These are phyloP conservation scores for Bombardia bombarda DNA, from an alignment of 495 filamentous ascomycete species.

Conservation along the genomic window DNA sequence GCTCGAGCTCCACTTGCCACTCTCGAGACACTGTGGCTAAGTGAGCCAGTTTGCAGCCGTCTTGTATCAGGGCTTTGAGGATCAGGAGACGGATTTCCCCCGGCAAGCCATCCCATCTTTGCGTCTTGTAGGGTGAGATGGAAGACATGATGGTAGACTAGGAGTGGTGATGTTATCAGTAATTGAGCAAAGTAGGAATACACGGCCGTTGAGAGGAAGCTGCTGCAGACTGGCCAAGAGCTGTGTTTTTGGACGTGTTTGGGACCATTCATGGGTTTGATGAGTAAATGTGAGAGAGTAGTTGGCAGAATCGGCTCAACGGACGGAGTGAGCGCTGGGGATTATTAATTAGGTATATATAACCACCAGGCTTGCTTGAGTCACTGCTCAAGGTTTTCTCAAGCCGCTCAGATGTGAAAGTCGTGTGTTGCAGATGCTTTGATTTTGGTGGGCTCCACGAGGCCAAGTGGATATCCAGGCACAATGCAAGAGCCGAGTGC, in stretches of 20 bases:
- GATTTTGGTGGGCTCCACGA: no score
- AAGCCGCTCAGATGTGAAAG: constrained; percentile 1
- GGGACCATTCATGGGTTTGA: constrained; percentile 2
- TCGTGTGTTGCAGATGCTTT: no score
- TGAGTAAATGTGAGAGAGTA: constrained; percentile 5
- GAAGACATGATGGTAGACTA: constrained; percentile 11
- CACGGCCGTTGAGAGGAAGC: constrained; percentile 1
- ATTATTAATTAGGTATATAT: neutral
- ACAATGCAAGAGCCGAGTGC: neutral
- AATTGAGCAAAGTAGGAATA: constrained; percentile 2
- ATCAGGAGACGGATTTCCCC: constrained; percentile 19
- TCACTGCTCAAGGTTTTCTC: constrained; percentile 3
- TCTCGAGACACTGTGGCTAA: constrained; percentile 33
- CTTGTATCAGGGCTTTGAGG: constrained; percentile 18
- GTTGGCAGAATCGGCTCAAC: constrained; percentile 1
- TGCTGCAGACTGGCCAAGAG: constrained; percentile 1
- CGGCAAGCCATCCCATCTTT: constrained; percentile 16
- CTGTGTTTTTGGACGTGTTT: constrained; percentile 3
- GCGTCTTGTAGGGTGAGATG: constrained; percentile 12
- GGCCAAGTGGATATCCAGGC: no score
- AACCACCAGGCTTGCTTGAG: constrained; percentile 4
- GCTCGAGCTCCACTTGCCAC: constrained; percentile 30
- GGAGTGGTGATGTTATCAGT: constrained; percentile 2
- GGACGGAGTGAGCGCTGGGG: constrained; percentile 1
- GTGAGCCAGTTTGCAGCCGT: constrained; percentile 22